Percentiles rank a stretch among this genome's conserved stretches.
These are phyloP conservation scores for Pythium brachiatum DNA, from an alignment of 352 stramenopile genomes.

Conservation along the genomic window DNA sequence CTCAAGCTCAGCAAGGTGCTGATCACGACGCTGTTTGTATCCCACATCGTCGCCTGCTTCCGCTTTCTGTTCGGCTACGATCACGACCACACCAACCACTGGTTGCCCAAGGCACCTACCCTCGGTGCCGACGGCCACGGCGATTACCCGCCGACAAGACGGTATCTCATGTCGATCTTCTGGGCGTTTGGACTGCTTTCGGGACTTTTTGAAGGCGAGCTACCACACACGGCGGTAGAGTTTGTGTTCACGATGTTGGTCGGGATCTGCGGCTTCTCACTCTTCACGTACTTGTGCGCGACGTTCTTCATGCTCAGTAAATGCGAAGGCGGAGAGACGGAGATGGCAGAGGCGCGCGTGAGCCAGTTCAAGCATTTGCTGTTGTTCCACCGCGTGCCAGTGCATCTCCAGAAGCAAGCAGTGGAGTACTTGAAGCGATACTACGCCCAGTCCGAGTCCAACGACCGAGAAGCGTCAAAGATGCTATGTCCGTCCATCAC, in stretches of 20 bases:
- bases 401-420: constrained; percentile 42
- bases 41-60: constrained; percentile 53
- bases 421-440: constrained; percentile 70
- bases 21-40: constrained; percentile 41
- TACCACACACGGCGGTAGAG: constrained; percentile 43
- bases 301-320: constrained; percentile 78
- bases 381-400: constrained; percentile 59
- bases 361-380: constrained; percentile 70
- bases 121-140: neutral
- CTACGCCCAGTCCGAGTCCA: constrained; percentile 58
- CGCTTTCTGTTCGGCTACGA: constrained; percentile 55
- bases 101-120: constrained; percentile 33
- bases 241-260: constrained; percentile 68
- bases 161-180: constrained; percentile 63
- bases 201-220: constrained; percentile 54
- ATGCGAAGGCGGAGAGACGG: constrained; percentile 51
- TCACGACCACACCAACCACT: constrained; percentile 37
- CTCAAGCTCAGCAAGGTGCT: constrained; percentile 65
- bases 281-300: constrained; percentile 71
- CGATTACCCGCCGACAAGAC: constrained; percentile 9
- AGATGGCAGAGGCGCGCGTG: constrained; percentile 57
- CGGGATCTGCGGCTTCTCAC: constrained; percentile 51
- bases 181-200: constrained; percentile 66
- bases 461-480: constrained; percentile 57
- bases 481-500: constrained; percentile 66